Conservation (phyloP, 2,329 filamentous ascomycete species). For the Colletotrichum tropicicola region DNA sequence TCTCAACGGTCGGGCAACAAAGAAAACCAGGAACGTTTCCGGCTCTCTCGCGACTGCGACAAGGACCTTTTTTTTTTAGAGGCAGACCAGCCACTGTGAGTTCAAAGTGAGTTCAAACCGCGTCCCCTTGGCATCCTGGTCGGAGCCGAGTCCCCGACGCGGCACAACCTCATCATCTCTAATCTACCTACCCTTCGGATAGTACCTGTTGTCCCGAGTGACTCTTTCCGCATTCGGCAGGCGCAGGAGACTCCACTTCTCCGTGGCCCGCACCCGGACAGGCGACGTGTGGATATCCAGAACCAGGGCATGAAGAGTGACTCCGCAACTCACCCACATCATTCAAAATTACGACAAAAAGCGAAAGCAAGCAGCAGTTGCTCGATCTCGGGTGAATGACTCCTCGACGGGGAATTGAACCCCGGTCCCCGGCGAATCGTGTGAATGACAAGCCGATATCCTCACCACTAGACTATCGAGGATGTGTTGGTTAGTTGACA, state of each 20-base stretch:
- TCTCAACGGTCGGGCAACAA: no score
- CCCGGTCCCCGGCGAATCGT: slow-evolving; percentile 1
- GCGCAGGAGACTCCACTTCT: neutral
- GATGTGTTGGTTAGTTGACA: neutral
- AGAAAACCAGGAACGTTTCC: no score
- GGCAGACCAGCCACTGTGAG: no score
- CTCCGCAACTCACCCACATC: neutral
- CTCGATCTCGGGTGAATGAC: neutral
- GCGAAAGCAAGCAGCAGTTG: neutral
- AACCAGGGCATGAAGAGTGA: neutral
- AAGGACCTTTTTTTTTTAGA: no score
- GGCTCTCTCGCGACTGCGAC: no score
- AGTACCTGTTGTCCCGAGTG: no score
- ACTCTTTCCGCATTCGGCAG: neutral
- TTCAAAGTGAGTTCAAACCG: no score
- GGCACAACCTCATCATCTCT: no score
- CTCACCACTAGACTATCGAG: slow-evolving; percentile 8
- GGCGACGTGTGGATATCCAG: neutral
- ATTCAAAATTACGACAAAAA: neutral
- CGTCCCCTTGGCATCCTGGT: no score
- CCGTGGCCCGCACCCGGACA: neutral
- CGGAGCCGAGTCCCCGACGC: no score
- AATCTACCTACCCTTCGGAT: no score
- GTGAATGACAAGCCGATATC: slow-evolving; percentile 1
- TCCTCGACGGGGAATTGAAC: neutral